A percentile compares a stretch with the other conserved stretches of the same genome.
Evolutionary conservation across 495 filamentous ascomycete species (phyloP).

Genomic region (Durotheca rogersii): DNA sequence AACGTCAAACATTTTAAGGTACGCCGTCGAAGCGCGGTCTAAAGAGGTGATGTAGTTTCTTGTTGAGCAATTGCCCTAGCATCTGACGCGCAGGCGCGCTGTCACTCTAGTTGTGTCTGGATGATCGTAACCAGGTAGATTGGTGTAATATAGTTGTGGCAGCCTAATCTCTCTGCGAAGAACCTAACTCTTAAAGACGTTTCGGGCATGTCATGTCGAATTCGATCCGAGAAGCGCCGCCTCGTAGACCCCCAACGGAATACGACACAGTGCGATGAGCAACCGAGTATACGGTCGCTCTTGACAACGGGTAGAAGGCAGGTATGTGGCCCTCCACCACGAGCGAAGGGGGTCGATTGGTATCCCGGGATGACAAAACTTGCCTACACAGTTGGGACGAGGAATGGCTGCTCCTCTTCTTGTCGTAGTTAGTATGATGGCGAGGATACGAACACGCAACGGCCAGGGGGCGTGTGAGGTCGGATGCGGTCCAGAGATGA

Average conservation of each 20-base stretch:
- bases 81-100: too few relatives aligned
- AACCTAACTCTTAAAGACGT: conserved; percentile 8
- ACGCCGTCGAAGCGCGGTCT: too few relatives aligned
- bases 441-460: too few relatives aligned
- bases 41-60: too few relatives aligned
- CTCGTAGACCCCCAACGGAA: not conserved
- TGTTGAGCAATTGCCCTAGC: not conserved
- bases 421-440: too few relatives aligned
- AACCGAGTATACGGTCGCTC: too few relatives aligned
- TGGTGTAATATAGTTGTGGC: conserved; percentile 5
- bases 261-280: not conserved
- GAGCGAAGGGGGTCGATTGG: too few relatives aligned
- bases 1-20: conserved; percentile 55
- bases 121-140: not conserved
- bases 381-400: too few relatives aligned
- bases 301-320: too few relatives aligned
- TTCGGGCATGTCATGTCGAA: conserved; percentile 13
- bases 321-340: too few relatives aligned
- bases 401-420: too few relatives aligned
- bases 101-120: not conserved
- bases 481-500: not conserved
- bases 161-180: not conserved
- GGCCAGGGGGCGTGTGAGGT: not conserved
- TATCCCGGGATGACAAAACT: too few relatives aligned
- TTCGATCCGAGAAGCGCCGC: conserved; percentile 1